These are phyloP conservation scores for Baeospora myosura DNA, from an alignment of 1,284 basidiomycete genomes.

Conservation along the genomic window DNA sequence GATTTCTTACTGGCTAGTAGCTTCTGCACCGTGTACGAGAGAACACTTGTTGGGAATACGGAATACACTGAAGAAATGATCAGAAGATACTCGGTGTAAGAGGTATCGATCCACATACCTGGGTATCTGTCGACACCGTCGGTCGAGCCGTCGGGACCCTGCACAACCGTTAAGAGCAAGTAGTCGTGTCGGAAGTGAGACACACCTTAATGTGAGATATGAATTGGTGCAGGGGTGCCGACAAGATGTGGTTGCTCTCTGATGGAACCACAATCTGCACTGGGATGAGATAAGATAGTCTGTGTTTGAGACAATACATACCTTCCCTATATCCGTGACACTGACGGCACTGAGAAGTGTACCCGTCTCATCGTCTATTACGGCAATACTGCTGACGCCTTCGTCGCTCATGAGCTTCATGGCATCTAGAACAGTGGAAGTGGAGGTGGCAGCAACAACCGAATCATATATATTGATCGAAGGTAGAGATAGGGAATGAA, in stretches of 20 bases:
- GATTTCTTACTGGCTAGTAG: conserved; percentile 60
- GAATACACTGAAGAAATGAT: conserved; percentile 51
- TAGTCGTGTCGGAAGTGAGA: not conserved
- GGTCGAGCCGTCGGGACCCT: conserved; percentile 61
- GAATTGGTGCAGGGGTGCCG: conserved; percentile 57
- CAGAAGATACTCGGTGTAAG: conserved; percentile 1
- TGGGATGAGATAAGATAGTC: conserved; percentile 1
- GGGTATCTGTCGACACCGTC: conserved; percentile 72
- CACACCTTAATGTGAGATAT: conserved; percentile 60
- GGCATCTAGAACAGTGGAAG: conserved; percentile 58
- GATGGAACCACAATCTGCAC: conserved; percentile 64
- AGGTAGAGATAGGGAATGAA: conserved; percentile 52
- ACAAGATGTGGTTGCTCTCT: conserved; percentile 65
- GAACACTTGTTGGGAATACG: conserved; percentile 51
- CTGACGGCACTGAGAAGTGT: conserved; percentile 64
- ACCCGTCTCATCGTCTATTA: conserved; percentile 57
- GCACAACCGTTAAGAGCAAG: not conserved
- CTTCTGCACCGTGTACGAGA: conserved; percentile 68
- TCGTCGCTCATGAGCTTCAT: conserved; percentile 76
- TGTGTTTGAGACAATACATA: conserved; percentile 19
- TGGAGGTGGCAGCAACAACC: conserved; percentile 52
- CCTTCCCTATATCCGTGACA: conserved; percentile 71
- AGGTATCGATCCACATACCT: conserved; percentile 30
- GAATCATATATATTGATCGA: conserved; percentile 54
- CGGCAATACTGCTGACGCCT: conserved; percentile 72